These are phyloP conservation scores for Russula sp. DNA, from an alignment of 768 basidiomycete species.

Conservation along the genomic window DNA sequence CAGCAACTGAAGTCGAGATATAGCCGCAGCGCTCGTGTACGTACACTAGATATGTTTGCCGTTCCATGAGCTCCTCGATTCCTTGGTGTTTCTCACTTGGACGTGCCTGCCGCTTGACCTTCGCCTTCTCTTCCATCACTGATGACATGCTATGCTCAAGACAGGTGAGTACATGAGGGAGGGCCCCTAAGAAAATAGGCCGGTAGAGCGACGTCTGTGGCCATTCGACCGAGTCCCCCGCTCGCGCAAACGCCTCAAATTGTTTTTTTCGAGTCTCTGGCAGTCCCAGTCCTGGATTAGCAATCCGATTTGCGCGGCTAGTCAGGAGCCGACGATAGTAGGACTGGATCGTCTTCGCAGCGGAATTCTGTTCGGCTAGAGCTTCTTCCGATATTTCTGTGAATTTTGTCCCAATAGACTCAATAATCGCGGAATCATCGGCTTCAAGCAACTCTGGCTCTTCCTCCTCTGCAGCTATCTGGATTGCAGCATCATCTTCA, in stretches of 20 bases:
- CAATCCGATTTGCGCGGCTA: not conserved
- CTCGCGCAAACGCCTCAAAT: conserved; percentile 7
- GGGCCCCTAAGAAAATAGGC: conserved; percentile 17
- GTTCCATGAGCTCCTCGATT: conserved; percentile 16
- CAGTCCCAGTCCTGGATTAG: conserved; percentile 11
- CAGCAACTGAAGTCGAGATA: not conserved
- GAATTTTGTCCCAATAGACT: conserved; percentile 4
- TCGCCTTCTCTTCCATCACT: conserved; percentile 6
- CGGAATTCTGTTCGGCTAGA: not conserved
- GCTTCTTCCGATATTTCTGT: not conserved
- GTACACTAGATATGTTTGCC: conserved; percentile 7
- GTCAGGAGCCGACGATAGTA: conserved; percentile 4
- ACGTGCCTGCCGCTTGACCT: conserved; percentile 7
- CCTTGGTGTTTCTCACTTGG: conserved; percentile 3
- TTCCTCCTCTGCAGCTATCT: conserved; percentile 5
- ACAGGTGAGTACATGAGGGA: conserved; percentile 17
- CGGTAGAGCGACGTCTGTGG: conserved; percentile 12
- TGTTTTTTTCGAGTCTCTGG: conserved; percentile 2
- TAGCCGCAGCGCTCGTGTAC: not conserved
- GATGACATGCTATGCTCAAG: conserved; percentile 1
- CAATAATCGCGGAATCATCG: conserved; percentile 6
- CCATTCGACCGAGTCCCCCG: conserved; percentile 2
- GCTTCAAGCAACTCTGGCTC: conserved; percentile 2
- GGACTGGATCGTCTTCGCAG: conserved; percentile 7
- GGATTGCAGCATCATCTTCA: not conserved